Percentiles rank a stretch among this genome's conserved stretches.
These are phyloP conservation scores for Puccinia brachypodii DNA, from an alignment of 1,284 basidiomycete species.

Conservation along the genomic window DNA sequence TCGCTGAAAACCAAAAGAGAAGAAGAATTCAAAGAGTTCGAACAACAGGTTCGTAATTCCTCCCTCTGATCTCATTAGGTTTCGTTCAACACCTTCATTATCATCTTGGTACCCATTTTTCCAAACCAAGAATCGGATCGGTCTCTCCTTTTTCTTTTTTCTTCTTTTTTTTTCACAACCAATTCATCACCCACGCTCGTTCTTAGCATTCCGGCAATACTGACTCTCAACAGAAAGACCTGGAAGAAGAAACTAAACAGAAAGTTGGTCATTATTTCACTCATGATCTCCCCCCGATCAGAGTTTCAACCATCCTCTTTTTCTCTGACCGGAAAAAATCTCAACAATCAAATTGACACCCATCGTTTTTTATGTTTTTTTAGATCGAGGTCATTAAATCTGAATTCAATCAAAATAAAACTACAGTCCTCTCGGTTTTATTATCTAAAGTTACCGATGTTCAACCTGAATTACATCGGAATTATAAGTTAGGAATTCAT, in stretches of 20 bases:
- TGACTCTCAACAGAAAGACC: conserved; percentile 32
- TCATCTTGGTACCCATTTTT: not conserved
- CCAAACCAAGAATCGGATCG: too few species aligned
- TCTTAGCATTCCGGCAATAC: conserved; percentile 34
- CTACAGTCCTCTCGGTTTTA: conserved; percentile 24
- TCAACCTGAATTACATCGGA: conserved; percentile 39
- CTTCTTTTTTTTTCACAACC: not conserved
- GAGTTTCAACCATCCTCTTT: too few species aligned
- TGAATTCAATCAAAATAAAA: conserved; percentile 36
- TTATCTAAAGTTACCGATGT: conserved; percentile 41
- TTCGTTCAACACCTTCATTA: not conserved
- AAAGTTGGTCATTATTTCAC: not conserved
- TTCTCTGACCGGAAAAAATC: too few species aligned
- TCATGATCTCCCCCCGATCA: too few species aligned
- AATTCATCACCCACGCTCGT: not conserved
- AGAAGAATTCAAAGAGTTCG: conserved; percentile 39
- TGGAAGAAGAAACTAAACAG: conserved; percentile 23
- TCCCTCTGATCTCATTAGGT: not conserved
- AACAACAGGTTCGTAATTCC: conserved; percentile 9
- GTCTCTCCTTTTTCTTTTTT: not conserved
- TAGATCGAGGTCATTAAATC: conserved; percentile 41
- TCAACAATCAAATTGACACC: too few species aligned
- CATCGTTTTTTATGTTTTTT: too few species aligned
- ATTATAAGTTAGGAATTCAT: conserved; percentile 35
- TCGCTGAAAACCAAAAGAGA: conserved; percentile 37